Evolutionary conservation across 495 filamentous ascomycete species (phyloP), one percentile per base, ranked within the genome.

Genomic region (Copromyces sp.): DNA sequence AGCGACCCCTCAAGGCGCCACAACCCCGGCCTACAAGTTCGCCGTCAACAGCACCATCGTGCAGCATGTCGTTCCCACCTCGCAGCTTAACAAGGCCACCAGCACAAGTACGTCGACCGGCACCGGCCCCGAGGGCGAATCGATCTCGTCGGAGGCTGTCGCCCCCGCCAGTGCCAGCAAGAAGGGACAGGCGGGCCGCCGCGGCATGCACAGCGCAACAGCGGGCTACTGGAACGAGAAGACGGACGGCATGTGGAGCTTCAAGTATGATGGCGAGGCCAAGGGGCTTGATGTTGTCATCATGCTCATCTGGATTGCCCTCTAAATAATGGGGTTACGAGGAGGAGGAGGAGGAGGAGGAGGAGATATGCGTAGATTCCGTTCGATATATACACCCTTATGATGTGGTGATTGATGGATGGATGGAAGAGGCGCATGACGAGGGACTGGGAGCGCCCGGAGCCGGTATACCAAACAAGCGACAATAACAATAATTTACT

Each of bases 151-250:
- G 35, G 82, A 80, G 70, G 75, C 82, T 68, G 82, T 81, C 45
- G 82, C 78, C 3, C 86, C 84, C 14, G 83, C 87, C 73, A 37
- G 35, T 37, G 44, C 20, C 53, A 35, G 53, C 24, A 86, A 84
- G 45, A 88, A 87, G 81, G 83, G 83, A 6, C 86, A 91, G 79
- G 89, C 88, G 37, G 94, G 94, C 59, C 89, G 94, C 73, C 88
- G 95, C 69, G 95, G 95, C 53, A 97, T 99, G 95, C 95, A 99
- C 86, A 93, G 90, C 74, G 95, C 95, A 17, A 93, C 91, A 1
- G 95, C 93, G 47, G 96, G 94, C 3, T 99, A 92, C 85, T 99
- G 95, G 95, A 95, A 98, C 80, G 93, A 95, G 77, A 94, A 96
- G 85, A 93, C 90, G 72, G 95, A 99, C 78, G 95, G 95, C 70